Evolutionary conservation across 306 rosid genomes (phyloP).

Genomic region (Abrus precatorius): DNA sequence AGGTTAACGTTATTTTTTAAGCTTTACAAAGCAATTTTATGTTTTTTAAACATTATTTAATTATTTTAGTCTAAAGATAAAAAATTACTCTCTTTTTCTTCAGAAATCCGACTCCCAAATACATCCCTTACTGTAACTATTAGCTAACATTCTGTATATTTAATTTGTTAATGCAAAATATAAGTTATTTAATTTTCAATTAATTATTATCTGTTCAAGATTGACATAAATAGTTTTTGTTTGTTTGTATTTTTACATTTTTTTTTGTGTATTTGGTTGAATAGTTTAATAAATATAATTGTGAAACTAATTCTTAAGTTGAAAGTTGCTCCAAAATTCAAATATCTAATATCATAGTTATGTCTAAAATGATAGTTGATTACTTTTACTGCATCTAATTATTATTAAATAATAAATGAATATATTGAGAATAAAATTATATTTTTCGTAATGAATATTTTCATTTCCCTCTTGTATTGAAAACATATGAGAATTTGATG

Average conservation of each 20-base stretch:
- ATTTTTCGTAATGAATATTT: not conserved
- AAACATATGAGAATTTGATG: constrained; percentile 3
- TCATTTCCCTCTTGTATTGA: not conserved
- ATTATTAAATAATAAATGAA: not conserved
- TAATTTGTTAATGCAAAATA: not conserved
- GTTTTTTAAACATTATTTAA: too few relatives aligned
- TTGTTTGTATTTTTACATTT: too few relatives aligned
- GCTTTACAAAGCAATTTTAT: not conserved
- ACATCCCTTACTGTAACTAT: not conserved
- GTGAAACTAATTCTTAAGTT: not conserved
- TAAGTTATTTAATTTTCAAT: not conserved
- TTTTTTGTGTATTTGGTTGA: too few relatives aligned
- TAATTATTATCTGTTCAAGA: not conserved
- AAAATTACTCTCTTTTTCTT: too few relatives aligned
- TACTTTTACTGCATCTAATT: not conserved
- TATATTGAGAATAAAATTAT: not conserved
- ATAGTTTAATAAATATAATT: not conserved
- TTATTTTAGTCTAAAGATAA: too few relatives aligned
- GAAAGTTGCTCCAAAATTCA: not conserved
- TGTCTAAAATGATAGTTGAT: too few relatives aligned
- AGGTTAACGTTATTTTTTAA: not conserved
- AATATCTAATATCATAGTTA: not conserved
- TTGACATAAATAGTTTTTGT: not conserved
- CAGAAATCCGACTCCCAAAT: too few relatives aligned
- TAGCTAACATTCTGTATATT: not conserved